Conservation (phyloP, 2,329 filamentous ascomycete species). For the Trichoderma aggressivum region DNA sequence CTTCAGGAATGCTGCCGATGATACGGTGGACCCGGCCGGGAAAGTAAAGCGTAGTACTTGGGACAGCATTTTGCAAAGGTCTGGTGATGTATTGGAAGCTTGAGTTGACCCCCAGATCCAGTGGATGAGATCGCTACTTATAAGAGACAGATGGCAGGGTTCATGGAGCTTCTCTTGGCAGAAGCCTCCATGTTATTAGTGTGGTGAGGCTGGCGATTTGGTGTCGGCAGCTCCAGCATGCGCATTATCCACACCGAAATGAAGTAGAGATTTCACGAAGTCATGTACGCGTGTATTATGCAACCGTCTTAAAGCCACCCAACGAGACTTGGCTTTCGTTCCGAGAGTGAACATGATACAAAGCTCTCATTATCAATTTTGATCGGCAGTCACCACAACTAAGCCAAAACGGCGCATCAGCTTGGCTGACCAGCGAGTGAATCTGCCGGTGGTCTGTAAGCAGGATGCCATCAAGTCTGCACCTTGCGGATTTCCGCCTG, state of each 20-base stretch:
- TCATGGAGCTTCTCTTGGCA: neutral
- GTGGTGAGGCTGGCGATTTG: too few species aligned
- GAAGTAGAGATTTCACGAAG: neutral
- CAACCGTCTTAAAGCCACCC: neutral
- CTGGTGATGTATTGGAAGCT: neutral
- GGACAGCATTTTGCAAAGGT: constrained; percentile 15
- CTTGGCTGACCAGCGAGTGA: fast-evolving
- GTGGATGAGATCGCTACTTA: neutral
- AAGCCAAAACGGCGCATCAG: neutral
- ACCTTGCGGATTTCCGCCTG: neutral
- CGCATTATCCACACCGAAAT: neutral
- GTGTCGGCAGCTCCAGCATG: neutral
- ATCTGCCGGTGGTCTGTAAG: neutral
- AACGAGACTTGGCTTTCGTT: neutral
- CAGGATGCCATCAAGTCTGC: neutral
- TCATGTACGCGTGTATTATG: too few species aligned
- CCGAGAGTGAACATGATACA: neutral
- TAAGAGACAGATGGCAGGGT: neutral
- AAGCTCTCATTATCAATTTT: neutral
- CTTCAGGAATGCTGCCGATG: constrained; percentile 18
- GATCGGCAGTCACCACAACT: neutral
- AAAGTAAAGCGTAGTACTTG: constrained; percentile 24
- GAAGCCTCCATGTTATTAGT: neutral
- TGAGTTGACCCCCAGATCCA: neutral
- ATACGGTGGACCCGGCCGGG: constrained; percentile 11